A percentile compares a stretch with the other conserved stretches of the same genome.
These are phyloP conservation scores for Chytriomyces hyalinus DNA, from an alignment of 192 early-diverging fungal genomes.

Conservation along the genomic window DNA sequence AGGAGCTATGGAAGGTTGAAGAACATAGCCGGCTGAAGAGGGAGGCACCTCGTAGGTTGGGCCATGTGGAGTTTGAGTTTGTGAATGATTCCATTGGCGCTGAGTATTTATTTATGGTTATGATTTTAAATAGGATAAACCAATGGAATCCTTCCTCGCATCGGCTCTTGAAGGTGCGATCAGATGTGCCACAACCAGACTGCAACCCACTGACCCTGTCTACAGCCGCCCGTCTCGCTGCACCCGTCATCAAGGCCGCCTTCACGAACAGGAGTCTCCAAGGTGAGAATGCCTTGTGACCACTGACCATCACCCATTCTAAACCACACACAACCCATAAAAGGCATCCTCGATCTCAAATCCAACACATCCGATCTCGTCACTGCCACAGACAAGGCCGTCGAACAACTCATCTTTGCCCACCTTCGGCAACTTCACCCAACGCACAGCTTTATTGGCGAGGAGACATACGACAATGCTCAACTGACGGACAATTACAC, in stretches of 20 bases:
- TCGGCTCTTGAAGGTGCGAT: not conserved
- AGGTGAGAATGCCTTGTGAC: not conserved
- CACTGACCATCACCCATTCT: too few relatives aligned
- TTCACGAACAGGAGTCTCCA: slow-evolving; percentile 21
- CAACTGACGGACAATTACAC: slow-evolving; percentile 74
- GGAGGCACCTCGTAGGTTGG: slow-evolving; percentile 29
- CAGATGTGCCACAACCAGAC: not conserved
- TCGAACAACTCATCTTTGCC: slow-evolving; percentile 74
- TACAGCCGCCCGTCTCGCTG: slow-evolving; percentile 25
- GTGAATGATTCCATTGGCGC: slow-evolving; percentile 33
- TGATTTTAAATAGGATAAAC: too few relatives aligned
- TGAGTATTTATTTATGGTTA: not conserved
- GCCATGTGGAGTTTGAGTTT: slow-evolving; percentile 34
- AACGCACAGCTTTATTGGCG: slow-evolving; percentile 72
- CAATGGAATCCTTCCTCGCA: not conserved
- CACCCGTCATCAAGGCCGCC: slow-evolving; percentile 19
- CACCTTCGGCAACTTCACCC: slow-evolving; percentile 68
- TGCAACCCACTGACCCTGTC: not conserved
- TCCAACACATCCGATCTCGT: slow-evolving; percentile 72
- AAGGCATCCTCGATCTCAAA: slow-evolving; percentile 17
- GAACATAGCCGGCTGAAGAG: not conserved
- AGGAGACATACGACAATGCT: slow-evolving; percentile 22
- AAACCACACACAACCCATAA: too few relatives aligned
- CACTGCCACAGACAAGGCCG: slow-evolving; percentile 79
- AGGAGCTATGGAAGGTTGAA: not conserved